Base-by-base conservation (phyloP, 192 early-diverging fungal genomes). In the Cetraspora pellucida region DNA sequence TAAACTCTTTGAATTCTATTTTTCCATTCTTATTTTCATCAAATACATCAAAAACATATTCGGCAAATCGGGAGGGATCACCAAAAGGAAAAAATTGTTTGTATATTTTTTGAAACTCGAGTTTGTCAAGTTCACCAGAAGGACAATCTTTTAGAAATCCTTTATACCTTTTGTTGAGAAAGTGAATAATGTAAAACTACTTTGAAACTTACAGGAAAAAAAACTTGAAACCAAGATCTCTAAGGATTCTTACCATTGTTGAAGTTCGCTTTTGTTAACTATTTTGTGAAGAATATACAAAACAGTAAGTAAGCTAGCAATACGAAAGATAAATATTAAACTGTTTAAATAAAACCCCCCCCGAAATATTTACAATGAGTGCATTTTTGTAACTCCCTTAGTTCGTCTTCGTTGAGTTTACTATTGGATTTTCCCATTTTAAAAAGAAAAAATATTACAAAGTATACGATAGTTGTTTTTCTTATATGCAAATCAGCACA, bases 31-130 rank as follows among this genome's bases (percentile, higher is more conserved):
- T 91, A 82, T 98, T 93, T 46, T 82, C 84, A 78, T 98, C 96
- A 82, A 98, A 94, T 52, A 96, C 92, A 79, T 94, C 88, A 80
- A 98, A 97, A 2, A 95, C 95, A 78, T 91, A 90, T 81, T 96
- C 93, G 10, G 96, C 93, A 83, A 95, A 98, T 54, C 87, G 86
- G 54, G 92, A 90, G 8, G 94, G 89, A 80, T 98, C 94, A 30
- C 96, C 96, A 81, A 98, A 97, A n/a, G 96, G 95, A 77, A 98
- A 98, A 80, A 94, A 97, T 75, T 94, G 93, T 82, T 97, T 96
- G 85, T 96, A 98, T 67, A 97, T 95, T 66, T 93, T 91, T 81
- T 91, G 91, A 77, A 98, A 97, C 76, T 95, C 92, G 3, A 89
- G 83, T 78, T 91, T 89, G 86, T 94, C 89, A 43, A 98, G 87